Evolutionary conservation across 2,329 filamentous ascomycete species (phyloP), one percentile per base, ranked within the genome.

Genomic region (Colletotrichum karsti): DNA sequence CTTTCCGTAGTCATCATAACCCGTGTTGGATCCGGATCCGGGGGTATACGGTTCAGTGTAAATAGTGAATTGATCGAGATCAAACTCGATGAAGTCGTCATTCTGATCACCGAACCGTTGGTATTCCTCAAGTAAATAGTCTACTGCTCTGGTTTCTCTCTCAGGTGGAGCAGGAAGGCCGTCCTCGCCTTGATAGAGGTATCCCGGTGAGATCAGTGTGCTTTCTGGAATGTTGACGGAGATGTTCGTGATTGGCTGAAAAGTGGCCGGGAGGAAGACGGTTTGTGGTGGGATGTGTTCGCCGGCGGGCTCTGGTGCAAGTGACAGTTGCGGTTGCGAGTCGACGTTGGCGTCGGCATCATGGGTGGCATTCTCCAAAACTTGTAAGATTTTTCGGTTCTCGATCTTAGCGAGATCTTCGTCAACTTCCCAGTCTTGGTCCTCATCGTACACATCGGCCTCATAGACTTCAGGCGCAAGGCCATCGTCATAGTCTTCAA

Each of bases 51-150:
- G 70, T 50, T 84, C 73, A 24, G 83, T 76, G 72, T 92, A 92
- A 2, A 92, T 78, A 3, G 82, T 81, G 73, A 92, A 92, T 2
- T 88, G 76, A 9, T 89, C 79, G 0, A 92, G 77, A 4, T 85
- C 78, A 12, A 90, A 81, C 54, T 89, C 87, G 7, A 81, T 66
- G 20, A 79, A 83, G 3, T 75, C 76, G 0, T 76, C 73, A 3
- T 67, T 37, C 12, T 37, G 22, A 20, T 74, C 63, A 5, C 70
- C 51, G 60, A 6, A 71, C 66, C 7, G 57, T 39, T 15, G 71
- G 63, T 48, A 69, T 59, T n/a, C 22, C 6, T 74, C 55, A 13
- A 81, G 69, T 15, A 82, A 72, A 5, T 64, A 55, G 10, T 74
- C 54, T 8, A 84, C 51, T 0, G 79, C 82, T 2, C 70, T 41